These are phyloP conservation scores for Phaffia australis DNA, from an alignment of 768 basidiomycete species.

Conservation along the genomic window DNA sequence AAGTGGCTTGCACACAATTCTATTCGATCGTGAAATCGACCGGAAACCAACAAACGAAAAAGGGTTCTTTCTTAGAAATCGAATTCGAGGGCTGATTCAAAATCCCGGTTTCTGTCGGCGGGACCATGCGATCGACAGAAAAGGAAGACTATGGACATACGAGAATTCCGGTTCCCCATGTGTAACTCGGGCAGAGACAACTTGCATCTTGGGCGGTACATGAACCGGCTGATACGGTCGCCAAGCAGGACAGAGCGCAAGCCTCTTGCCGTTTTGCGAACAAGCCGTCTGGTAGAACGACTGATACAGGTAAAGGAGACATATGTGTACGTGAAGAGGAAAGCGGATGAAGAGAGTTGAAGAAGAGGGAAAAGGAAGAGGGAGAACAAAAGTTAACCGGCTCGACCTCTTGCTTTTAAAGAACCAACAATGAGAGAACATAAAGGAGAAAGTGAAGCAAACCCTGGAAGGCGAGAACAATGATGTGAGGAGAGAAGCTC, in stretches of 20 bases:
- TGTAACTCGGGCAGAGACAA: neutral
- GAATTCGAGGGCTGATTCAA: too few species aligned
- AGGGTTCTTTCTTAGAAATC: neutral
- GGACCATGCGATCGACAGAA: too few species aligned
- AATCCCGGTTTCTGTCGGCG: too few species aligned
- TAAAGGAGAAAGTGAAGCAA: too few species aligned
- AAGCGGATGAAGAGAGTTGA: neutral
- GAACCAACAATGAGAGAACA: too few species aligned
- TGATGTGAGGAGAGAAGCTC: too few species aligned
- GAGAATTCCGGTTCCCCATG: neutral
- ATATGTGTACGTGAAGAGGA: neutral
- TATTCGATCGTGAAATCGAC: neutral
- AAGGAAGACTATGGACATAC: neutral
- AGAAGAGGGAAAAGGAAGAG: neutral
- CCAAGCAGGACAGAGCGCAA: neutral
- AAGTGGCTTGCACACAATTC: conserved; percentile 3
- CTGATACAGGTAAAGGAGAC: too few species aligned
- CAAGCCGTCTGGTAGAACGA: too few species aligned
- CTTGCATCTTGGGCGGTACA: neutral
- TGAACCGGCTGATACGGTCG: neutral
- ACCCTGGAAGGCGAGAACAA: too few species aligned
- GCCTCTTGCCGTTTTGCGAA: conserved; percentile 2
- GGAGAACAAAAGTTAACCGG: too few species aligned
- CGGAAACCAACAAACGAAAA: neutral
- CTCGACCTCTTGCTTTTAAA: too few species aligned